Evolutionary conservation across 352 stramenopile species (phyloP), one percentile per base, ranked within the genome.

Genomic region (Hyaloperonospora arabidopsidis): DNA sequence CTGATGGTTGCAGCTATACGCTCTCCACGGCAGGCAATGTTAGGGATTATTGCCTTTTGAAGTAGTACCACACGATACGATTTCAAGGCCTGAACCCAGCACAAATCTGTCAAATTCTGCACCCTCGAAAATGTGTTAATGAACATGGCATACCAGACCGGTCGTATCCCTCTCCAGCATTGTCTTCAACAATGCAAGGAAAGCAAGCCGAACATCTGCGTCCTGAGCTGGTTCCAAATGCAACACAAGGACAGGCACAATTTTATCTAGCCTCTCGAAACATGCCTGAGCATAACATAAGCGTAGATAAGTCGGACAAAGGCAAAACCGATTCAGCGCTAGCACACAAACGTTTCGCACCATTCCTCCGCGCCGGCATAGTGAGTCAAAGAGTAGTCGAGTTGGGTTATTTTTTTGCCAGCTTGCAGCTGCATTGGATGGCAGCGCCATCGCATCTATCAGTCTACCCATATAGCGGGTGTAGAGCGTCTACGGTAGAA

Each of bases 11-110:
- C 79, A 39, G 87, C 85, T 15, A 95, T 84, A 39, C 85, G 77
- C 17, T 86, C 88, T 19, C 78, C 87, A 54, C 79, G 78, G 86
- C 88, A 97, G 21, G 95, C 83, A 32, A 95, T 87, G 67, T 95
- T 97, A 11, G 88, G 86, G 19, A 90, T 79, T 38, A 97, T 87
- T 40, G 74, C 71, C 44, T 90, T 84, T 35, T 87, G 61, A 19
- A 97, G 52, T 18, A 94, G 49, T 19, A 55, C 12, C 13, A 64
- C 65, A 40, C 67, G 85, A 54, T 80, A 90, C 13, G 74, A 66
- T 49, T 79, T 71, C 46, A 93, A 86, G 0, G 77, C 57, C 83
- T 93, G 40, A 5, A 23, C 0, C 55, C 23, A 36, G 0, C 13
- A 48, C 11, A 49, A 50, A 6, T 47, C 23, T 43, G 23, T 29